Base-by-base conservation (phyloP, 2,329 filamentous ascomycete species). In the Aureobasidium sp. region DNA sequence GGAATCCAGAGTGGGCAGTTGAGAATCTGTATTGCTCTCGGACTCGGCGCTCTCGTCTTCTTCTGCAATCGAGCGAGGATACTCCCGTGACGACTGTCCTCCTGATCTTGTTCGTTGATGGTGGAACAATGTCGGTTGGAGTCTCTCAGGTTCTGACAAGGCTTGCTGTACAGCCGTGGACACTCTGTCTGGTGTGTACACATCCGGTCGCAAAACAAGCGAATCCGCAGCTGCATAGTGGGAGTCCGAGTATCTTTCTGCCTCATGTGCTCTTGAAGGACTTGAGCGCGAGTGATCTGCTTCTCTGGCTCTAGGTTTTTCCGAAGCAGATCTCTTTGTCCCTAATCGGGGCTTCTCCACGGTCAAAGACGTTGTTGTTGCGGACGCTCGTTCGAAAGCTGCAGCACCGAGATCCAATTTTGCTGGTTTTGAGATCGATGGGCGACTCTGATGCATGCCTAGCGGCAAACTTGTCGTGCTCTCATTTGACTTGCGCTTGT, bases 51-150 rank as follows among this genome's bases (percentile, higher is more conserved):
- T 83, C 44, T 88, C 85, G 1, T 88, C 86, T 56, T 91, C 87
- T 59, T 94, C 89, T 57, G 90, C 86, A 59, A 87, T 86, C 64
- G 86, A 90, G 49, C 80, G 77, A 35, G 78, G 79, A 62, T 74
- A 72, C 38, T 40, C 35, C 14, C 48, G 48, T n/a, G 41, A 25
- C 11, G 48, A 51, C 10, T 30, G 24, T 17, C 48, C 55, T 66
- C 66, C 59, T 55, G 67, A 61, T 57, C 64, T 54, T 40, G 63
- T 53, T 50, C 61, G 58, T 58, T 64, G 59, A 7, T 55, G 44
- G 25, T 56, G 30, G 17, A 44, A 50, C 6, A 44, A 17, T n/a
- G 14, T 17, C 6, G 53, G 53, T 44, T 60, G 57, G 8, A 41
- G 37, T 53, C 56, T 58, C 39, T 35, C 35, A 22, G 16, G 45